Evolutionary conservation across 371 early-diverging fungal genomes (phyloP), one percentile per base, ranked within the genome.

Genomic region (Batrachochytrium dendrobatidis): DNA sequence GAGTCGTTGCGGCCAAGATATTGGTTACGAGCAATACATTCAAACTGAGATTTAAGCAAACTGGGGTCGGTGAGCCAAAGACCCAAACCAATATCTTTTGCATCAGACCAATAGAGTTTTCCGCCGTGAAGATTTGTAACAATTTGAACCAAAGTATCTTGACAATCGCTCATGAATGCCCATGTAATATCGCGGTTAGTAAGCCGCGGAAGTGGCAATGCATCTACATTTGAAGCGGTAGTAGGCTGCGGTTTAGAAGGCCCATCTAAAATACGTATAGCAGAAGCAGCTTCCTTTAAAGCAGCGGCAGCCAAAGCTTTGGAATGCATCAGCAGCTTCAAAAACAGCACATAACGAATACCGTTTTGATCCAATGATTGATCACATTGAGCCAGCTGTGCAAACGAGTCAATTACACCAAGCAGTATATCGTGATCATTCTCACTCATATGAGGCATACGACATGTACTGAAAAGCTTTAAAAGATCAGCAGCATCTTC

Each of bases 161-260:
- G 94, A 2, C 92, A 92, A 65, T 89, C 88, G 71, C 91, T 91
- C 62, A 88, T 88, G 44, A 86, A 78, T 0, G 90, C 95, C 92
- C 92, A 95, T 20, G 79, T 72, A 45, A 86, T 81, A 58, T 94
- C 94, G 24, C 89, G 73, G 20, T 84, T 78, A 17, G 74, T 67
- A 29, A 95, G 64, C 54, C 73, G 70, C 1, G 54, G 45, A 30
- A 71, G 67, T n/a, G 28, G 51, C 32, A 29, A 5, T 63, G 61
- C 56, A 71, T 69, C 22, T 55, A 64, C n/a, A n/a, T n/a, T 39
- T 12, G 39, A 39, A 12, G 39, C 15, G n/a, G 15, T 39, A n/a
- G 39, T 15, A 12, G 39, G 39, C 39, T 39, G 39, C 39, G 39
- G n/a, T 39, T 12, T 39, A n/a, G 12, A 39, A 12, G 39, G 39